Conservation (phyloP, 352 stramenopile species). For the Phytophthora niederhauseri region DNA sequence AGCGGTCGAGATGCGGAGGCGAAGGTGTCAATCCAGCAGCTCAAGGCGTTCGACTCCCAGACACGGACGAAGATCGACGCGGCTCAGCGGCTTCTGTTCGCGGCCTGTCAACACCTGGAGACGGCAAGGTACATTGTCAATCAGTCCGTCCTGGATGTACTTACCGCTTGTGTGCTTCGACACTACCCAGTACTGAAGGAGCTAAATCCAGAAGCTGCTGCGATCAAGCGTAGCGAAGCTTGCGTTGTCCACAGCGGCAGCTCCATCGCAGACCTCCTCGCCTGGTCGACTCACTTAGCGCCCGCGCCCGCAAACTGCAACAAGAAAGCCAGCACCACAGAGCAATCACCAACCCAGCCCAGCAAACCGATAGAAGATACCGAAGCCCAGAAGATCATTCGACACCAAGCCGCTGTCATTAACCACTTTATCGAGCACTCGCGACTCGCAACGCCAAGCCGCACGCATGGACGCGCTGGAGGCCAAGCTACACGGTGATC, state of each 20-base stretch:
- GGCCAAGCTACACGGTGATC: slow-evolving; percentile 14
- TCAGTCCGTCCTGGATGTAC: slow-evolving; percentile 11
- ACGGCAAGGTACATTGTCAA: slow-evolving; percentile 14
- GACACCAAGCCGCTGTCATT: slow-evolving; percentile 23
- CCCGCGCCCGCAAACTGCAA: neutral
- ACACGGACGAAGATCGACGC: no score
- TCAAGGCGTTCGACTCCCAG: no score
- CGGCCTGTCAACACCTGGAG: slow-evolving; percentile 10
- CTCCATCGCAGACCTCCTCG: slow-evolving; percentile 15
- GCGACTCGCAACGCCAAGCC: slow-evolving; percentile 10
- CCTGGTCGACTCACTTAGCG: slow-evolving; percentile 6
- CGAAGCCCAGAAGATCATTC: slow-evolving; percentile 14
- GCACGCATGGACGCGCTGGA: slow-evolving; percentile 21
- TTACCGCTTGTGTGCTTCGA: slow-evolving; percentile 12
- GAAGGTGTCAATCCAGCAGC: neutral
- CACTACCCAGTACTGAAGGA: slow-evolving; percentile 23
- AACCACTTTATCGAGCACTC: slow-evolving; percentile 16
- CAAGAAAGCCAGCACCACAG: neutral
- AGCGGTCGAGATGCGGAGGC: neutral
- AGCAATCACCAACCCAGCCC: neutral
- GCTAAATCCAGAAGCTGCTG: neutral
- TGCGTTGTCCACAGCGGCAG: neutral
- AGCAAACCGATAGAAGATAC: neutral
- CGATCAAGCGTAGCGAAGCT: slow-evolving; percentile 8
- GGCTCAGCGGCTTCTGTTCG: slow-evolving; percentile 1